Evolutionary conservation across 768 basidiomycete genomes (phyloP).

Genomic region (Cystobasidium onofrii): DNA sequence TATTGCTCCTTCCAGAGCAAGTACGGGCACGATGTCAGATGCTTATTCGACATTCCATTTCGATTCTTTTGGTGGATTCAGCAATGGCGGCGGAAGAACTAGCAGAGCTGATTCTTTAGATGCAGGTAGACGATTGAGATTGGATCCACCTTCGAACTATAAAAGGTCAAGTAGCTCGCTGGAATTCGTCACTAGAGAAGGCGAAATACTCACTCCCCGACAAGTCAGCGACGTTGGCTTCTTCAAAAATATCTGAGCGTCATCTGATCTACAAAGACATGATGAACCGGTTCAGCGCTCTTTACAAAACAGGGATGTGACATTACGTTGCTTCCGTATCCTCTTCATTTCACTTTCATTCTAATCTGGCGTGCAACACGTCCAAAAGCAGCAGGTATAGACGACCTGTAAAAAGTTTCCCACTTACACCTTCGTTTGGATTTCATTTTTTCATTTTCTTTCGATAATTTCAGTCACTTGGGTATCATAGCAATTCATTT

Average conservation of each 20-base stretch:
- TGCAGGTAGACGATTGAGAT: neutral
- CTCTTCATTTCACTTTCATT: neutral
- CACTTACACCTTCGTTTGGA: no score
- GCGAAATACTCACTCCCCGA: conserved; percentile 6
- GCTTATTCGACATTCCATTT: conserved; percentile 8
- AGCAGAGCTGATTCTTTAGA: conserved; percentile 5
- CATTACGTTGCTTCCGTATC: neutral
- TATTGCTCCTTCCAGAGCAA: neutral
- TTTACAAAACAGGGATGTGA: neutral
- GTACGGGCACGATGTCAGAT: neutral
- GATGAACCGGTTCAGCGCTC: no score
- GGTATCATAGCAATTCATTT: neutral
- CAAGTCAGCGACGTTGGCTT: conserved; percentile 22
- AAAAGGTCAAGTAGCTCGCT: neutral
- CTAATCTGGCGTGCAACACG: neutral
- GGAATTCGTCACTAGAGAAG: conserved; percentile 6
- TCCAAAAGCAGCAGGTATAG: no score
- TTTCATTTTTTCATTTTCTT: neutral
- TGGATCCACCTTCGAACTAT: neutral
- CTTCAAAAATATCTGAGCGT: conserved; percentile 7
- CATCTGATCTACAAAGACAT: no score
- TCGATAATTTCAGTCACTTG: neutral
- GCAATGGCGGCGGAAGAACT: neutral
- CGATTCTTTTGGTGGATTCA: neutral
- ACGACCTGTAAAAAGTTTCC: no score